Evolutionary conservation across 768 basidiomycete species (phyloP).

Genomic region (Russula virescens): DNA sequence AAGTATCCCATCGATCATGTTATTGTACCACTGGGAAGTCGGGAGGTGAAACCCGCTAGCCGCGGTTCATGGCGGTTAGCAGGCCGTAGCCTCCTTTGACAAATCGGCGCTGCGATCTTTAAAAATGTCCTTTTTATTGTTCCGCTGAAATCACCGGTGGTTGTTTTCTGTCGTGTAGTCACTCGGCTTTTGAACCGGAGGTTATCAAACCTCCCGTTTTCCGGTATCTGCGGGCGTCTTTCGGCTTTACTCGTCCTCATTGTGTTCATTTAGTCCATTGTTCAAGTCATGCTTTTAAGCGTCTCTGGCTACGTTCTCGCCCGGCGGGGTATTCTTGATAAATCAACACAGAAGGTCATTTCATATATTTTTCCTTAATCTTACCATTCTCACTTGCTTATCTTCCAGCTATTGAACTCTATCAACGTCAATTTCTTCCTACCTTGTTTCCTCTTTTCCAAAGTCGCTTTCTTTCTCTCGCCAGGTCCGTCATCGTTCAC

Average conservation of each 20-base stretch:
- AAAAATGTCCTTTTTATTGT: too few species aligned
- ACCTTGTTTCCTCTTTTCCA: constrained; percentile 83
- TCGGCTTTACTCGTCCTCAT: background rate
- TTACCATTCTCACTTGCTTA: background rate
- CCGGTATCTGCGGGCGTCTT: too few species aligned
- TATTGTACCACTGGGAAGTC: too few species aligned
- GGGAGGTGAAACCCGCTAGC: too few species aligned
- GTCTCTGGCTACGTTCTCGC: constrained; percentile 81
- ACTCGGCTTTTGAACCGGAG: too few species aligned
- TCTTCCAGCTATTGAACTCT: constrained; percentile 62
- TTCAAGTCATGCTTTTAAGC: constrained; percentile 84
- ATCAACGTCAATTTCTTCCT: constrained; percentile 89
- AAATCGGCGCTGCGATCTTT: too few species aligned
- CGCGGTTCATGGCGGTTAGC: too few species aligned
- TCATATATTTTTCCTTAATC: background rate
- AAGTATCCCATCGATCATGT: constrained; percentile 21
- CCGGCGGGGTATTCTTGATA: constrained; percentile 74
- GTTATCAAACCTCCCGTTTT: too few species aligned
- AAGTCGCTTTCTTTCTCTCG: constrained; percentile 82
- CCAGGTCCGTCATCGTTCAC: constrained; percentile 46
- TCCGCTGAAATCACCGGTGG: too few species aligned
- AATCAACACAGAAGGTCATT: constrained; percentile 84
- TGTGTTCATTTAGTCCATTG: constrained; percentile 67
- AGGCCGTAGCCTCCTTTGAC: too few species aligned
- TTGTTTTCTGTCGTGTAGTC: too few species aligned